Evolutionary conservation across 768 basidiomycete species (phyloP), one percentile per base, ranked within the genome.

Genomic region (Tulasnella sp.): DNA sequence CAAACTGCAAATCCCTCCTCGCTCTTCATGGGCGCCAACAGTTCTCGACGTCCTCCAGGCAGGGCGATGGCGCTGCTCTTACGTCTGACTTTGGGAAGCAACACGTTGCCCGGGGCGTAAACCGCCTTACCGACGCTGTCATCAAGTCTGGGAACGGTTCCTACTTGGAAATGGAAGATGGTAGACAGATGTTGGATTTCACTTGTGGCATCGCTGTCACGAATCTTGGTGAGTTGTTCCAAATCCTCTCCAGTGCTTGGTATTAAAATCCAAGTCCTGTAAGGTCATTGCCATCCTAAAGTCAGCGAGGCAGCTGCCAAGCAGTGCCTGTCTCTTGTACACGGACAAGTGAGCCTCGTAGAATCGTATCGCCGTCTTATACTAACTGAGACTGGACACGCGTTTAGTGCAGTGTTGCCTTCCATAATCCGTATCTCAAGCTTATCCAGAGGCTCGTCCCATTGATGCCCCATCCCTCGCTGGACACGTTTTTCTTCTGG

Each of bases 401-500:
- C 23, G 21, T 6, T 48, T 11, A 93, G 87, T 87, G 87, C 69
- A 86, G 86, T 72, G 89, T 96, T 64, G 85, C 83, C 4, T 85
- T 88, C 73, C 82, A 88, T 63, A 80, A 77, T 61, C 88, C 91
- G 0, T 91, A 94, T 69, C 76, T 96, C 17, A 75, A 81, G 49
- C 84, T 97, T 63, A 84, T 97, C 65, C 79, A 94, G 68, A 78
- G 77, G 54, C 76, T 97, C 6, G 71, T 94, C 11, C 87, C 91
- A 0, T 71, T 85, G 58, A 92, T 98, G 91, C 93, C 93, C 2
- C 72, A 93, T 70, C 76, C 82, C 0, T 92, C 90, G 1, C 76
- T 98, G 31, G 86, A 94, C 68, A 88, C 88, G 23, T 97, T 97
- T 77, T 96, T 92, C 78, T 89, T 96, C 71, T 89, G 86, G 86